Evolutionary conservation across 352 stramenopile species (phyloP), one percentile per base, ranked within the genome.

Genomic region (Pythium utonaiense): DNA sequence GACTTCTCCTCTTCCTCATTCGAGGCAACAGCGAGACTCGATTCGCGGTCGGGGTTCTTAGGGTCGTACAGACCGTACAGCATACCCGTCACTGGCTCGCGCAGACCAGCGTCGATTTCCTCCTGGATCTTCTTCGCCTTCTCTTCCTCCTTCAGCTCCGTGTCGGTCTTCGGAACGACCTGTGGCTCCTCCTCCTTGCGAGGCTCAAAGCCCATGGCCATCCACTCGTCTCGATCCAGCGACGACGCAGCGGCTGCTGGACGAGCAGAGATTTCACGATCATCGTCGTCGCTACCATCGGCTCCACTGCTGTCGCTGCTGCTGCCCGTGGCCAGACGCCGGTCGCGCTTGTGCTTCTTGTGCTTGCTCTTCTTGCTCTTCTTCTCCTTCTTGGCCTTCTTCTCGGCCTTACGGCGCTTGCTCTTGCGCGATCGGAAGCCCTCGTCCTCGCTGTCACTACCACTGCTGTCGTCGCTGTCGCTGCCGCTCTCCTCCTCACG

Each of bases 11-110:
- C 27, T 30, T 62, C 8, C 7, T 49, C 51, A 6, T 59, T 21
- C 25, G 64, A 53, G 30, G 55, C 40, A 33, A 14, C 69, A 40
- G 14, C 49, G 5, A 75, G 16, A 33, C 50, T 74, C 10, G 70
- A 67, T 12, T 62, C 56, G 16, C 70, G 54, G 51, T 91, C 75
- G 0, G 80, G 79, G 16, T 91, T 83, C 64, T 92, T 95, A 0
- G 85, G 85, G 50, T 95, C 83, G 65, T 92, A 95, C 0, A 88
- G 70, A 0, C 85, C 83, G 33, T 90, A 93, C 31, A 89, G 64
- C 79, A 92, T 86, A 1, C 82, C 83, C 0, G 83, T 91, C 41
- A 93, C 79, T 0, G 85, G 83, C 55, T 95, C 83, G 9, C 83
- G 74, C 27, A 91, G 72, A 0, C 85, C 85, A 3, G 70, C 80